Percentiles rank a stretch among this genome's conserved stretches.
Evolutionary conservation across 2,329 filamentous ascomycete species (phyloP).

Genomic region (Pyrenophora seminiperda): DNA sequence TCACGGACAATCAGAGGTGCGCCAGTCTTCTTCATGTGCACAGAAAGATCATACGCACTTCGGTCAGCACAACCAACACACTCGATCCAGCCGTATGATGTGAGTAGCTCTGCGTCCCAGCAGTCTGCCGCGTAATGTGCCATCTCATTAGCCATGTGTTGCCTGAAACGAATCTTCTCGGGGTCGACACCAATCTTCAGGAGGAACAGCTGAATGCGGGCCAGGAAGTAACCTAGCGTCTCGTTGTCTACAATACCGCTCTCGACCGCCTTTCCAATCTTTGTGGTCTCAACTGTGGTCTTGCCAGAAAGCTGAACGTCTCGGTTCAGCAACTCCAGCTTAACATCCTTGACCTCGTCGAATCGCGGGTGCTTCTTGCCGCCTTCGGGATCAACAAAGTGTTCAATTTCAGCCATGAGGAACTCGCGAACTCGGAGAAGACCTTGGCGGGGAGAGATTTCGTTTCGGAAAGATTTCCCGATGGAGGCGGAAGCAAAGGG

Average conservation of each 20-base stretch:
- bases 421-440: slow-evolving; percentile 95
- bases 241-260: slow-evolving; percentile 90
- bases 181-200: slow-evolving; percentile 84
- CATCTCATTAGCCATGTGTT: slow-evolving; percentile 93
- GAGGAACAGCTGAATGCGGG: slow-evolving; percentile 89
- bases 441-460: slow-evolving; percentile 91
- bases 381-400: slow-evolving; percentile 92
- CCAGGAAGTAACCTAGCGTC: slow-evolving; percentile 96
- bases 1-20: slow-evolving; percentile 84
- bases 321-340: slow-evolving; percentile 83
- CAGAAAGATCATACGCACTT: slow-evolving; percentile 90
- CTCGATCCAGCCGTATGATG: slow-evolving; percentile 95
- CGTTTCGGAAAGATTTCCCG: slow-evolving; percentile 97
- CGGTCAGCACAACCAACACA: slow-evolving; percentile 96
- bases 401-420: slow-evolving; percentile 98
- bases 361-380: slow-evolving; percentile 96
- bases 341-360: slow-evolving; percentile 78
- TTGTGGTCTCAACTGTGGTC: slow-evolving; percentile 72
- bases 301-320: slow-evolving; percentile 85
- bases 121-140: slow-evolving; percentile 96
- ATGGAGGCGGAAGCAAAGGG: slow-evolving; percentile 97
- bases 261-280: slow-evolving; percentile 85
- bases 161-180: slow-evolving; percentile 89
- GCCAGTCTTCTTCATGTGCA: slow-evolving; percentile 92
- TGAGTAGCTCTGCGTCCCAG: slow-evolving; percentile 94